Conservation (phyloP, 2,329 filamentous ascomycete genomes). For the Scorias spongiosa region DNA sequence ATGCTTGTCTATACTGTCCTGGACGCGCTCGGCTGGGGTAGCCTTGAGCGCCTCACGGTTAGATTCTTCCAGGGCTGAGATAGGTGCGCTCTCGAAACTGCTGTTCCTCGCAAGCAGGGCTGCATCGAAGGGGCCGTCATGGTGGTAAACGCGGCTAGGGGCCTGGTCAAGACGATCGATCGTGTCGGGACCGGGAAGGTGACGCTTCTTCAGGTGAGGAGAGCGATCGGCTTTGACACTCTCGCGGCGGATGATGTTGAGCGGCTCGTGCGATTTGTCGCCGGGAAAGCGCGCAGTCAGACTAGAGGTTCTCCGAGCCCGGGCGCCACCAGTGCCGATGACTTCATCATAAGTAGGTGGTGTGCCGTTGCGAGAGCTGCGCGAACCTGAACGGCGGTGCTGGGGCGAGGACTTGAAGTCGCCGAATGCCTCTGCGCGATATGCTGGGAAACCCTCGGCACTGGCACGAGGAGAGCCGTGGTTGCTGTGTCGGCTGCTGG, state of each 20-base stretch:
- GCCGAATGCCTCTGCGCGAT: conserved; percentile 29
- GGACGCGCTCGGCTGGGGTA: conserved; percentile 63
- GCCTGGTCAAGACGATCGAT: conserved; percentile 66
- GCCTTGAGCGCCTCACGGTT: conserved; percentile 67
- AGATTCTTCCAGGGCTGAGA: conserved; percentile 58
- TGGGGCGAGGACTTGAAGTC: conserved; percentile 9
- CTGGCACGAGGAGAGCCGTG: conserved; percentile 32
- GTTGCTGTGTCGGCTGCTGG: conserved; percentile 26
- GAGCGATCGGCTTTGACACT: conserved; percentile 49
- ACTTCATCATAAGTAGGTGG: conserved; percentile 1
- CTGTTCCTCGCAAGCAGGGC: conserved; percentile 60
- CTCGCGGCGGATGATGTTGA: conserved; percentile 51
- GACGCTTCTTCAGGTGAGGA: conserved; percentile 49
- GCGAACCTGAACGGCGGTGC: conserved; percentile 6
- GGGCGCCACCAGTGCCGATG: conserved; percentile 6
- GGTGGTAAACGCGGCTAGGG: conserved; percentile 60
- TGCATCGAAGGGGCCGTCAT: conserved; percentile 82
- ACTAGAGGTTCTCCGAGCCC: conserved; percentile 34
- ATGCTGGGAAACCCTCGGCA: conserved; percentile 28
- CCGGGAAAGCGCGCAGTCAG: conserved; percentile 45
- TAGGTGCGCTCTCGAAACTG: conserved; percentile 46
- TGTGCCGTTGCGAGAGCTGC: conserved; percentile 10
- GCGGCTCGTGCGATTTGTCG: conserved; percentile 49
- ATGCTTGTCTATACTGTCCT: conserved; percentile 57
- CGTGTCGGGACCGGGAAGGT: conserved; percentile 53